Evolutionary conservation across 106 monocot genomes (phyloP).

Genomic region (Acanthochlamys bracteata): DNA sequence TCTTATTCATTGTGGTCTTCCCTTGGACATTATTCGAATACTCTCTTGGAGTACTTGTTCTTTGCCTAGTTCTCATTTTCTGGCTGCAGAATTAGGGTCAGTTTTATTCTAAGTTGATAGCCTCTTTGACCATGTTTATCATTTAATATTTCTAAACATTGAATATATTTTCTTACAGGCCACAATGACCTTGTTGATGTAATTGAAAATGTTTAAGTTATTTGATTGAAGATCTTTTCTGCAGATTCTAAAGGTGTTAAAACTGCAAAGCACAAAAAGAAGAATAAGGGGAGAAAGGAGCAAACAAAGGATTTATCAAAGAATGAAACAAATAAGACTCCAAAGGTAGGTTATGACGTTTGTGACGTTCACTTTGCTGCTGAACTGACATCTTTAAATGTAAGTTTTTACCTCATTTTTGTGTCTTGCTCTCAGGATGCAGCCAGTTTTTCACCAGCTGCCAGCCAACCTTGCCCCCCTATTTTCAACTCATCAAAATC

Average conservation of each 20-base stretch:
- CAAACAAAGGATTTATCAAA: conserved; percentile 14
- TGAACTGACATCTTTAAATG: neutral
- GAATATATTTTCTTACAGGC: no score
- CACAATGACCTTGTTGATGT: no score
- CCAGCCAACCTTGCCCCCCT: neutral
- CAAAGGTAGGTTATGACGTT: conserved; percentile 4
- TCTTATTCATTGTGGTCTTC: no score
- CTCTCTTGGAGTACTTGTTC: no score
- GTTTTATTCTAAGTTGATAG: no score
- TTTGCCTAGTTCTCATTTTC: no score
- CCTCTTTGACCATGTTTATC: no score
- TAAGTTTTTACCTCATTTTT: neutral
- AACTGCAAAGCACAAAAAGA: conserved; percentile 25
- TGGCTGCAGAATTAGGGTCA: no score
- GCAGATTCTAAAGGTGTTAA: conserved; percentile 21
- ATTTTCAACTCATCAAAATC: conserved; percentile 10
- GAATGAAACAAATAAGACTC: neutral
- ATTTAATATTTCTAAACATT: no score
- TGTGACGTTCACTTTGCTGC: no score
- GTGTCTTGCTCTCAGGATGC: conserved; percentile 11
- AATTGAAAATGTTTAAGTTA: no score
- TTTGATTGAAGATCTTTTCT: neutral
- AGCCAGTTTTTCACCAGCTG: conserved; percentile 4
- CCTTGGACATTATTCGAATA: no score
- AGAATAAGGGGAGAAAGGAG: conserved; percentile 34